Evolutionary conservation across 2,329 filamentous ascomycete genomes (phyloP).

Genomic region (Annulohypoxylon truncatum): DNA sequence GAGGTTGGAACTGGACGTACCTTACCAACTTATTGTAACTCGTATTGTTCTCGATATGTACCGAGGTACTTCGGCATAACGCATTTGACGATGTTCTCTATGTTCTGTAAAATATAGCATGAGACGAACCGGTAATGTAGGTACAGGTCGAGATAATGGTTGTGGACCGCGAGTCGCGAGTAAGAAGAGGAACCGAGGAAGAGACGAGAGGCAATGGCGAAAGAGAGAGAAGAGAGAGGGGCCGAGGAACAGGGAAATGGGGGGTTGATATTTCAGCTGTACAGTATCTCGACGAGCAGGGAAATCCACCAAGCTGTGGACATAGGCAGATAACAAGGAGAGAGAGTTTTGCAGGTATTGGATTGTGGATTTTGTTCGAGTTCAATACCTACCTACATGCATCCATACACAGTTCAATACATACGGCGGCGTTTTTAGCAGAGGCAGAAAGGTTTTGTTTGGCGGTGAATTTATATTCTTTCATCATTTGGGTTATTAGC

Average conservation of each 20-base stretch:
- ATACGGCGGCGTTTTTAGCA: slow-evolving; percentile 1
- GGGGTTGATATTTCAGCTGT: slow-evolving; percentile 38
- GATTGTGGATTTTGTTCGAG: slow-evolving; percentile 19
- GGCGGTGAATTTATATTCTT: slow-evolving; percentile 14
- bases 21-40: slow-evolving; percentile 8
- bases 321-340: slow-evolving; percentile 23
- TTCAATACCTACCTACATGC: no score
- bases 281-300: slow-evolving; percentile 26
- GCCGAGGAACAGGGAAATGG: slow-evolving; percentile 28
- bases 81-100: slow-evolving; percentile 8
- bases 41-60: not conserved
- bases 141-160: slow-evolving; percentile 14
- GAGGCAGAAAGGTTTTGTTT: slow-evolving; percentile 20
- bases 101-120: slow-evolving; percentile 12
- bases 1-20: slow-evolving; percentile 3
- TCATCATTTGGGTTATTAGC: not conserved
- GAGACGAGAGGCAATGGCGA: slow-evolving; percentile 20
- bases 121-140: slow-evolving; percentile 3
- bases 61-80: not conserved
- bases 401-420: not conserved
- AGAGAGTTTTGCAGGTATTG: slow-evolving; percentile 12
- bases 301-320: slow-evolving; percentile 30
- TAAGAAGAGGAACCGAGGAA: slow-evolving; percentile 16
- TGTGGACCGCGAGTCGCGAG: slow-evolving; percentile 5
- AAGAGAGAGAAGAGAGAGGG: slow-evolving; percentile 16